Evolutionary conservation across 1,284 basidiomycete genomes (phyloP), one percentile per base, ranked within the genome.

Genomic region (Cerioporus squamosus): DNA sequence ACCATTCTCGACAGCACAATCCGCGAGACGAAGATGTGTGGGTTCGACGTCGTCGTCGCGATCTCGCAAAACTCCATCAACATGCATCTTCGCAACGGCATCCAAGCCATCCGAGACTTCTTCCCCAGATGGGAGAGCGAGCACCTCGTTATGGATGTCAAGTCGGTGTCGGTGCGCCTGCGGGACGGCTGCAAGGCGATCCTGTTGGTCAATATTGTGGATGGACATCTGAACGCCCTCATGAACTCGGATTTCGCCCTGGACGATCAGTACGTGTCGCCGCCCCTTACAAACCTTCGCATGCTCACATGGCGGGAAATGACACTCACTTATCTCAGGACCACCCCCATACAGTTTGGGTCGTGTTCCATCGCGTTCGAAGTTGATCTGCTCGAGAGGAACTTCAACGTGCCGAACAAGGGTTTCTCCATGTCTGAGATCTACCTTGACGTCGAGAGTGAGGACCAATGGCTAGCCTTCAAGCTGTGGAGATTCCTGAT

Each of bases 51-150:
- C 44, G 61, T 74, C 64, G 61, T 62, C 22, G 71, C 72, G 2
- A 60, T 76, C 51, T 72, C 74, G 0, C 71, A 74, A 53, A 61
- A 63, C 3, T 68, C 72, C 2, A 66, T 75, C 64, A 72, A 72
- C 59, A 59, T 55, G 15, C 64, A 70, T 56, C 59, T 43, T 49
- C 54, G 10, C 54, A 66, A 38, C 68, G 64, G 64, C 55, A 40
- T 36, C 38, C 4, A 55, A 58, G 33, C 33, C n/a, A 46, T 59
- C n/a, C 44, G 31, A 7, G 44, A 53, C 9, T 45, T 72, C 45
- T 42, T 42, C 15, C 33, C 57, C 4, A 64, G 59, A 7, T 74
- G 72, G 72, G 31, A 46, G 2, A 62, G 68, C 40, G 40, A 42
- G 40, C 5, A 42, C n/a, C 20, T 18, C 31, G 61, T 45, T 47